Evolutionary conservation across 805 yeast species (phyloP).

Genomic region (Wickerhamiella australiensis): DNA sequence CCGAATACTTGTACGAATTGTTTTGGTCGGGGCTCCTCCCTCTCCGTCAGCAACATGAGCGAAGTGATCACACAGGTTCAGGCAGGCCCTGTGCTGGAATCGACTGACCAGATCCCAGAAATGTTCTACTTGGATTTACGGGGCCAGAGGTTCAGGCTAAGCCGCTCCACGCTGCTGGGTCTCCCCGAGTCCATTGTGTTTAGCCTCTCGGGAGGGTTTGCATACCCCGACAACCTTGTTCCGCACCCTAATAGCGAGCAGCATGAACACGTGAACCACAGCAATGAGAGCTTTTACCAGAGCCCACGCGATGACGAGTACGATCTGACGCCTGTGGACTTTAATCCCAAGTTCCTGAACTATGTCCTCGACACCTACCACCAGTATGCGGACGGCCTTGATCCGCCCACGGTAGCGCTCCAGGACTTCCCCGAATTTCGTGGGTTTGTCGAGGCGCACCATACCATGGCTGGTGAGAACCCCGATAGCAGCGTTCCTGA

Average conservation of each 20-base stretch:
- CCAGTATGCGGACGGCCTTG: constrained; percentile 50
- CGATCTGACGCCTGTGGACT: constrained; percentile 43
- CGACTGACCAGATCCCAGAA: constrained; percentile 19
- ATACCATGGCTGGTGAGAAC: constrained; percentile 10
- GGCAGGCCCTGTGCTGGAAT: constrained; percentile 8
- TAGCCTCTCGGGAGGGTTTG: constrained; percentile 78
- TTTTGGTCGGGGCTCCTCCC: background rate
- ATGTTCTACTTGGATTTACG: constrained; percentile 58
- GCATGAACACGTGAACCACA: constrained; percentile 15
- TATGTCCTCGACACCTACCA: constrained; percentile 43
- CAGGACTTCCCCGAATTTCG: constrained; percentile 17
- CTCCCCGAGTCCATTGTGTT: constrained; percentile 81
- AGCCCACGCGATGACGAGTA: constrained; percentile 8
- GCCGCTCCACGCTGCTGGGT: constrained; percentile 81
- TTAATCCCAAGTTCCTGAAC: constrained; percentile 74
- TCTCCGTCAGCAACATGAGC: constrained; percentile 9
- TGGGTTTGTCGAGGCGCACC: constrained; percentile 14
- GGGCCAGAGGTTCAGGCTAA: constrained; percentile 59
- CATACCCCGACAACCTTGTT: constrained; percentile 69
- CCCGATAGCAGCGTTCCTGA: constrained; percentile 11
- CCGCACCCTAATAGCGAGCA: constrained; percentile 4
- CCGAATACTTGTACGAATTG: too few species aligned
- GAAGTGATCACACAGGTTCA: constrained; percentile 32
- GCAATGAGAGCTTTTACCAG: constrained; percentile 13
- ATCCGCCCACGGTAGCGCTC: constrained; percentile 16